These are phyloP conservation scores for Chalciporus sp. DNA, from an alignment of 1,284 basidiomycete genomes.

Conservation along the genomic window DNA sequence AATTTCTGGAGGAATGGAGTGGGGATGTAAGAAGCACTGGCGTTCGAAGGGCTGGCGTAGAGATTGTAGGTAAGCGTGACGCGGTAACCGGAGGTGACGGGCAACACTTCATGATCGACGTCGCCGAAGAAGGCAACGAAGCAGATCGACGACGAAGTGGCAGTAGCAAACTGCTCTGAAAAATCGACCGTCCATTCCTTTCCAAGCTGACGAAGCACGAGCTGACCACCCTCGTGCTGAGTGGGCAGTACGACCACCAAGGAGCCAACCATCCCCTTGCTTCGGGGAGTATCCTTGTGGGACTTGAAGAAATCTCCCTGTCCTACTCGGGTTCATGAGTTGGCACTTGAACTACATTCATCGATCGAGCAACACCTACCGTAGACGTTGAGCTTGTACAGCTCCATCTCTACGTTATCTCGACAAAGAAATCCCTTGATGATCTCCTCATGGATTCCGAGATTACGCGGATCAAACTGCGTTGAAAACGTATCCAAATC, in stretches of 20 bases:
- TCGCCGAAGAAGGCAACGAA: slow-evolving; percentile 41
- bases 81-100: slow-evolving; percentile 40
- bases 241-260: slow-evolving; percentile 45
- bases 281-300: slow-evolving; percentile 36
- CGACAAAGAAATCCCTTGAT: slow-evolving; percentile 23
- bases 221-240: slow-evolving; percentile 39
- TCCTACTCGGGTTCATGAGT: slow-evolving; percentile 8
- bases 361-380: slow-evolving; percentile 15
- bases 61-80: slow-evolving; percentile 36
- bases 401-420: slow-evolving; percentile 22
- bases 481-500: slow-evolving; percentile 21
- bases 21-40: not conserved
- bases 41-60: not conserved
- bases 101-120: slow-evolving; percentile 42
- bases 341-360: not conserved
- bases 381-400: slow-evolving; percentile 39
- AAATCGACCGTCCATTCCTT: slow-evolving; percentile 33
- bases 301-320: slow-evolving; percentile 23
- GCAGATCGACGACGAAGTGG: slow-evolving; percentile 6
- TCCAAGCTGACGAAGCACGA: slow-evolving; percentile 33
- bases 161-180: not conserved
- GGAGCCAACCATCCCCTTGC: slow-evolving; percentile 39
- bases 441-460: not conserved
- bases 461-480: slow-evolving; percentile 23
- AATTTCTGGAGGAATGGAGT: not conserved